Base-by-base conservation (phyloP, 805 yeast genomes). In the Candida suzukii region DNA sequence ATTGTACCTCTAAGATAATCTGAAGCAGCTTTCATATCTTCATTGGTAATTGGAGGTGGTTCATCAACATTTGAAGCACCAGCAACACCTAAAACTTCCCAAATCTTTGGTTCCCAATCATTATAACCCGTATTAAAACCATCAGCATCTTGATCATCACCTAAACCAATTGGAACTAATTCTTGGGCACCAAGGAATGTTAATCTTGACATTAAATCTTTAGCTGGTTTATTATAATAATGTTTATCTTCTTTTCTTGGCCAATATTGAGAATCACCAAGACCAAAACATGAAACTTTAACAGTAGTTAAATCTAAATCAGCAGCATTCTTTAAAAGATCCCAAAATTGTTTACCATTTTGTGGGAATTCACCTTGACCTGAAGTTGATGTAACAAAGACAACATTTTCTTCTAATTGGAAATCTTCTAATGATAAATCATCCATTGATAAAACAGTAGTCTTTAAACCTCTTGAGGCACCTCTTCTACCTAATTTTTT, bases 81-180 rank as follows among this genome's bases (percentile, higher is more conserved):
- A 52, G 86, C 88, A 40, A 91, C 96, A 42, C 95, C 95, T 41
- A 91, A 72, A 2, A 88, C 84, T 51, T 76, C 80, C 98, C 98
- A 91, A 47, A 91, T 57, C 47, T 72, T 70, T 19, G 83, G 75
- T 62, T 87, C 91, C 96, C 97, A 91, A 35, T 67, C 80, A 45
- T 80, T 78, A 61, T 83, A 91, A n/a, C 93, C 96, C 22, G 97
- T 90, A 52, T 80, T 80, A 65, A 73, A 88, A 18, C 97, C 97
- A 68, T 91, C 97, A 19, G 95, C 95, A 60, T 87, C 98, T 67
- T 91, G 98, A 58, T 91, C 98, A 62, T 91, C 97, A 65, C 98
- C 98, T 37, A 86, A 70, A 17, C 96, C 97, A 35, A 88, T 64
- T 3, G 83, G 85, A 43, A 78, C 74, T 41, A 91, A 66, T 45